Conservation (phyloP, 2,329 filamentous ascomycete genomes). For the Cladosporium halotolerans region DNA sequence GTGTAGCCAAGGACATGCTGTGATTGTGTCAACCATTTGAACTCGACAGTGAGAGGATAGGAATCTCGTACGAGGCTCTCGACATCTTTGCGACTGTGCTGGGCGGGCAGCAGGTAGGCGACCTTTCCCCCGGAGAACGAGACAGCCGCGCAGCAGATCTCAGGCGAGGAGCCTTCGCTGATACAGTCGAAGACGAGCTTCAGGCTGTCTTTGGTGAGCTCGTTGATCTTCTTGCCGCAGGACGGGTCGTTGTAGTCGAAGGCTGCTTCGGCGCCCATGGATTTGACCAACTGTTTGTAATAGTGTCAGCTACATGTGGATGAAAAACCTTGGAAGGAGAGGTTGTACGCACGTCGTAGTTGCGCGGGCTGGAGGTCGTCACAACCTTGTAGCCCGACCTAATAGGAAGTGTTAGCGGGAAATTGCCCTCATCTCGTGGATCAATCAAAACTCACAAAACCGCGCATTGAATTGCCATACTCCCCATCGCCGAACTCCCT, state of each 20-base stretch:
- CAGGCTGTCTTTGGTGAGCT: constrained; percentile 40
- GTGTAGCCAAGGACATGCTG: constrained; percentile 38
- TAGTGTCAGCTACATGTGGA: background rate
- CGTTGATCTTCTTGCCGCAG: constrained; percentile 41
- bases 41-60: background rate
- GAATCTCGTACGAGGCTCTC: constrained; percentile 29
- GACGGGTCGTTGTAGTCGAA: constrained; percentile 47
- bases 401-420: constrained; percentile 40
- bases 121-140: constrained; percentile 25
- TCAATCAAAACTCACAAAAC: constrained; percentile 28
- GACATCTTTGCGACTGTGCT: constrained; percentile 38
- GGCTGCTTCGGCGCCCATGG: constrained; percentile 42
- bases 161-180: constrained; percentile 31
- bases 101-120: constrained; percentile 36
- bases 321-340: background rate
- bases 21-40: background rate
- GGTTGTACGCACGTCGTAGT: constrained; percentile 30
- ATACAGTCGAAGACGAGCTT: constrained; percentile 47
- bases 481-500: constrained; percentile 44
- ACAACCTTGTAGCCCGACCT: constrained; percentile 38
- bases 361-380: constrained; percentile 42
- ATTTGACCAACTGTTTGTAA: constrained; percentile 35
- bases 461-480: constrained; percentile 42
- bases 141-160: constrained; percentile 39
- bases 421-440: constrained; percentile 38